These are phyloP conservation scores for Leishmania major DNA, from an alignment of 208 protist species.

Conservation along the genomic window DNA sequence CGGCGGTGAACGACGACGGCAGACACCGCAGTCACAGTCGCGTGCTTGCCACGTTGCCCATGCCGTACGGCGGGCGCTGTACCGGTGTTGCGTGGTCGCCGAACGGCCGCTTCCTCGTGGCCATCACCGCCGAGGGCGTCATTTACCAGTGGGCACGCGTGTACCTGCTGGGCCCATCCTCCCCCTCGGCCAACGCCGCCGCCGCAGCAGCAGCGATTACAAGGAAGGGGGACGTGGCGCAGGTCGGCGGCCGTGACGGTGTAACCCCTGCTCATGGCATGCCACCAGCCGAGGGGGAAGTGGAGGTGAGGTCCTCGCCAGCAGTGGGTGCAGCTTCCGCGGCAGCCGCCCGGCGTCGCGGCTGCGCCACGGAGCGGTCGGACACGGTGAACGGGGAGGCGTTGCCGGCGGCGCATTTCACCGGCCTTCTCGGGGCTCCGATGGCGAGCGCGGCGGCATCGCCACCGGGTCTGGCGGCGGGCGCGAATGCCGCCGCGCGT, in stretches of 20 bases:
- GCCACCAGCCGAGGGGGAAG: not conserved
- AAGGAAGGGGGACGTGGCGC: not conserved
- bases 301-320: not conserved
- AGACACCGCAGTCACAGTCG: conserved; percentile 13
- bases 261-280: not conserved
- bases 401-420: conserved; percentile 13
- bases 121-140: conserved; percentile 52
- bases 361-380: conserved; percentile 22
- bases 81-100: conserved; percentile 60
- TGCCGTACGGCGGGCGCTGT: conserved; percentile 61
- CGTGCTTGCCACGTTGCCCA: conserved; percentile 48
- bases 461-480: not conserved
- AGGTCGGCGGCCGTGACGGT: not conserved
- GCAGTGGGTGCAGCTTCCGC: not conserved
- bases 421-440: conserved; percentile 14
- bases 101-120: conserved; percentile 53
- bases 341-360: conserved; percentile 1
- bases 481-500: conserved; percentile 20
- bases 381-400: conserved; percentile 3
- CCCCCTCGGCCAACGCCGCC: not conserved
- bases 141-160: conserved; percentile 69
- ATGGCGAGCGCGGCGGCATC: not conserved
- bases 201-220: not conserved
- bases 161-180: conserved; percentile 33
- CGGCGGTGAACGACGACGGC: not conserved